phyloP scores from a whole-genome alignment of 495 filamentous ascomycete species.

The Annulohypoxylon bovei region DNA sequence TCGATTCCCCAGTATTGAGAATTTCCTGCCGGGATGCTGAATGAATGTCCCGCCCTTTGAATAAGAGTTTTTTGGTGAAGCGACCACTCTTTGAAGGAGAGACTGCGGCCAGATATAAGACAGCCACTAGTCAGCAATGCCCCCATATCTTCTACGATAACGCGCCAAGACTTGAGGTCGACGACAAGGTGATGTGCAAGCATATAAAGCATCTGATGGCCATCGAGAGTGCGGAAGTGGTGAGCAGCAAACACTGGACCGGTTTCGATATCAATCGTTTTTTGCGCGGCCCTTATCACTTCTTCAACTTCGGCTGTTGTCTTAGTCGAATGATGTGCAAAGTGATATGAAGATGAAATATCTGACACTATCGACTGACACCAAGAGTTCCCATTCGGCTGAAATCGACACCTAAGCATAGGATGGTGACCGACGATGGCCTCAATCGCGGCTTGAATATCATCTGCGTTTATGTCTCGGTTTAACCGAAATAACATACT shows the following conservation, averaged over 20 bases:
- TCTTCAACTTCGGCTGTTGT: constrained; percentile 53
- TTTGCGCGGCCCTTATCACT: constrained; percentile 51
- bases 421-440: constrained; percentile 70
- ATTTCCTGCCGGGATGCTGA: constrained; percentile 49
- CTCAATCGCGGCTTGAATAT: constrained; percentile 64
- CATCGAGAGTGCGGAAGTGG: constrained; percentile 61
- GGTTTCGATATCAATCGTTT: constrained; percentile 51
- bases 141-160: constrained; percentile 74
- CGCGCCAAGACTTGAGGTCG: constrained; percentile 75
- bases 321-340: constrained; percentile 48
- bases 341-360: constrained; percentile 51
- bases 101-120: constrained; percentile 50
- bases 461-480: constrained; percentile 55
- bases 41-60: constrained; percentile 45
- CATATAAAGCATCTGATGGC: constrained; percentile 67
- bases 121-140: constrained; percentile 64
- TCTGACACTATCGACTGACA: constrained; percentile 53
- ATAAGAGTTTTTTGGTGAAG: constrained; percentile 52
- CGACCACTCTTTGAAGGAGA: constrained; percentile 74
- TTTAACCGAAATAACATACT: constrained; percentile 71
- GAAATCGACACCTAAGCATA: constrained; percentile 78
- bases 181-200: constrained; percentile 74
- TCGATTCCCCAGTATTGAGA: constrained; percentile 61
- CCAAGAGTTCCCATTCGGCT: constrained; percentile 50
- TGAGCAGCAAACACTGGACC: constrained; percentile 51